A percentile compares a stretch with the other conserved stretches of the same genome.
These are phyloP conservation scores for Aphanomyces invadans DNA, from an alignment of 352 stramenopile genomes.

Conservation along the genomic window DNA sequence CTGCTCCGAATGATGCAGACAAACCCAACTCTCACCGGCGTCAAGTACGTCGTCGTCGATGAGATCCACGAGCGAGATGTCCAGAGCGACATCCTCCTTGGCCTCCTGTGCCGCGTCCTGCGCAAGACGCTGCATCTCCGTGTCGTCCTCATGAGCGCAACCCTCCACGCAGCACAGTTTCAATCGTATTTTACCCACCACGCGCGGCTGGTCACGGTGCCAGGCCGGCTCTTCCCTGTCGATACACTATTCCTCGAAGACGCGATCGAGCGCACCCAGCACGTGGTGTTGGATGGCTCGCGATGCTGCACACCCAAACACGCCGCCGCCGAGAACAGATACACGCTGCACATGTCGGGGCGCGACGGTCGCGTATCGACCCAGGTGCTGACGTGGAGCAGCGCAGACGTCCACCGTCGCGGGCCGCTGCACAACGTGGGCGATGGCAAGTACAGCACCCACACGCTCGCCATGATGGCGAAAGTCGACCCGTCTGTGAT, in stretches of 20 bases:
- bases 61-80: conserved; percentile 96
- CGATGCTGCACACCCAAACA: conserved; percentile 31
- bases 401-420: background rate
- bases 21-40: conserved; percentile 63
- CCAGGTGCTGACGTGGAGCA: conserved; percentile 16
- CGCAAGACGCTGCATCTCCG: conserved; percentile 70
- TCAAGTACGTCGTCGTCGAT: conserved; percentile 98
- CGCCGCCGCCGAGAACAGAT: background rate
- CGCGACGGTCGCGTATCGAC: background rate
- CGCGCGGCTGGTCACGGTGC: conserved; percentile 85
- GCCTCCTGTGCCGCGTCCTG: conserved; percentile 84
- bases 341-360: background rate
- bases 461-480: conserved; percentile 74
- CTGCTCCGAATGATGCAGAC: conserved; percentile 88
- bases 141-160: conserved; percentile 96
- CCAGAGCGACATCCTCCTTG: conserved; percentile 87
- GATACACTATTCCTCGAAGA: conserved; percentile 95
- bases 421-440: too few species aligned
- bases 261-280: conserved; percentile 77
- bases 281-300: conserved; percentile 73
- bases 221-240: conserved; percentile 94
- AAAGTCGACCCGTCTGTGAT: conserved; percentile 87
- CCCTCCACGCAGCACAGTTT: conserved; percentile 93
- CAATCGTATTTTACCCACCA: conserved; percentile 92
- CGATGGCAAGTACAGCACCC: conserved; percentile 80